These are phyloP conservation scores for Xylariaceae sp. DNA, from an alignment of 2,329 filamentous ascomycete genomes.

Conservation along the genomic window DNA sequence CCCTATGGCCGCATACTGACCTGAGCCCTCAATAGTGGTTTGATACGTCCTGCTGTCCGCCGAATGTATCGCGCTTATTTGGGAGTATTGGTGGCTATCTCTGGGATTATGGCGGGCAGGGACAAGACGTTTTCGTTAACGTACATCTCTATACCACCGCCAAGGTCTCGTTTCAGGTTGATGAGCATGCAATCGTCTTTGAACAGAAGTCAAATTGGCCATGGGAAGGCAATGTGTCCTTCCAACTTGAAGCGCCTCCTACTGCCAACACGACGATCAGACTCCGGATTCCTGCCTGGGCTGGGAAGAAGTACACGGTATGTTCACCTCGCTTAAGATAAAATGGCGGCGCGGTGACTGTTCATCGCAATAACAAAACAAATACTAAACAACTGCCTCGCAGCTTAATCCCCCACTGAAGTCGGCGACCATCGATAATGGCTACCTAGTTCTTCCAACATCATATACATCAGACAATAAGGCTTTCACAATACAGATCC, in stretches of 20 bases:
- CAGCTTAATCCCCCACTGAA: constrained; percentile 47
- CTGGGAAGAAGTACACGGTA: constrained; percentile 42
- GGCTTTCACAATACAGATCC: constrained; percentile 52
- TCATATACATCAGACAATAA: constrained; percentile 49
- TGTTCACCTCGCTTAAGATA: neutral
- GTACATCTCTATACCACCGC: constrained; percentile 64
- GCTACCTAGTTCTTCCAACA: constrained; percentile 56
- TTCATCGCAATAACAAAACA: constrained; percentile 8
- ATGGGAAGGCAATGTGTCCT: constrained; percentile 59
- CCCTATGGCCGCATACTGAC: neutral
- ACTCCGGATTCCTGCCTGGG: constrained; percentile 63
- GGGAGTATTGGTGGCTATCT: constrained; percentile 64
- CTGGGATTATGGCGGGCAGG: constrained; percentile 51
- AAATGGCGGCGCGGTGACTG: neutral
- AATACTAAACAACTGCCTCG: constrained; percentile 23
- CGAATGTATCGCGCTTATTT: constrained; percentile 62
- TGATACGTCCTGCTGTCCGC: constrained; percentile 65
- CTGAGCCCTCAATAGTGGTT: constrained; percentile 54
- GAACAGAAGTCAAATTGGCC: constrained; percentile 63
- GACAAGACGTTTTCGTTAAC: constrained; percentile 49
- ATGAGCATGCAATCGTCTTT: constrained; percentile 47
- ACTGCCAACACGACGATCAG: constrained; percentile 49
- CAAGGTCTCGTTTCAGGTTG: constrained; percentile 49
- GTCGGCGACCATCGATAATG: constrained; percentile 47
- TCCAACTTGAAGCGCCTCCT: constrained; percentile 47